A percentile compares a stretch with the other conserved stretches of the same genome.
Conservation (phyloP, 345 rosid species). For the Schrenkiella parvula region DNA sequence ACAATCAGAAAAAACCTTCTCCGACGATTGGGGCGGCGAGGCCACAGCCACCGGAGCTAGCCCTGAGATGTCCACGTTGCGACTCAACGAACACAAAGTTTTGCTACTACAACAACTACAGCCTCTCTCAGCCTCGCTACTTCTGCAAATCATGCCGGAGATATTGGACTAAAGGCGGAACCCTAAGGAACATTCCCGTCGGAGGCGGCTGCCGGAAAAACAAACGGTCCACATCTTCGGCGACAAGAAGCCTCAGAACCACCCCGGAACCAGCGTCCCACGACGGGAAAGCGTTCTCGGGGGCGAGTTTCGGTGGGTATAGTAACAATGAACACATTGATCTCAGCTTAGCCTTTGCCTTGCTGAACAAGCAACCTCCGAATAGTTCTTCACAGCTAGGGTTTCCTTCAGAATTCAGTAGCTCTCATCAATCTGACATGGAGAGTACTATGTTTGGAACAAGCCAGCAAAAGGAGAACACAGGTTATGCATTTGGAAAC, state of each 20-base stretch:
- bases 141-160: slow-evolving; percentile 81
- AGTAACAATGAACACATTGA: slow-evolving; percentile 52
- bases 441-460: slow-evolving; percentile 29
- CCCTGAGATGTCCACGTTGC: slow-evolving; percentile 71
- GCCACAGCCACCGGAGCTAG: slow-evolving; percentile 62
- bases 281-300: slow-evolving; percentile 37
- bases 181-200: slow-evolving; percentile 71
- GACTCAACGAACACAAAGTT: slow-evolving; percentile 82
- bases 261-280: slow-evolving; percentile 23
- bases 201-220: slow-evolving; percentile 82
- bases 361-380: slow-evolving; percentile 57
- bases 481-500: slow-evolving; percentile 23
- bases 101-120: slow-evolving; percentile 90
- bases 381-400: slow-evolving; percentile 47
- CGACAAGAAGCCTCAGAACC: slow-evolving; percentile 41
- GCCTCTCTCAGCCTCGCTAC: slow-evolving; percentile 80
- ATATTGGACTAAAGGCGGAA: slow-evolving; percentile 90
- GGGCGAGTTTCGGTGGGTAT: slow-evolving; percentile 29
- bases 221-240: slow-evolving; percentile 54
- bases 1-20: slow-evolving; percentile 26
- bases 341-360: slow-evolving; percentile 67
- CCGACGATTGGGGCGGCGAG: slow-evolving; percentile 15
- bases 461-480: slow-evolving; percentile 9
- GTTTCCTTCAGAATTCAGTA: slow-evolving; percentile 28
- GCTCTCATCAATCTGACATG: slow-evolving; percentile 28